Conservation (phyloP, 805 yeast genomes). For the Brettanomyces bruxellensis region DNA sequence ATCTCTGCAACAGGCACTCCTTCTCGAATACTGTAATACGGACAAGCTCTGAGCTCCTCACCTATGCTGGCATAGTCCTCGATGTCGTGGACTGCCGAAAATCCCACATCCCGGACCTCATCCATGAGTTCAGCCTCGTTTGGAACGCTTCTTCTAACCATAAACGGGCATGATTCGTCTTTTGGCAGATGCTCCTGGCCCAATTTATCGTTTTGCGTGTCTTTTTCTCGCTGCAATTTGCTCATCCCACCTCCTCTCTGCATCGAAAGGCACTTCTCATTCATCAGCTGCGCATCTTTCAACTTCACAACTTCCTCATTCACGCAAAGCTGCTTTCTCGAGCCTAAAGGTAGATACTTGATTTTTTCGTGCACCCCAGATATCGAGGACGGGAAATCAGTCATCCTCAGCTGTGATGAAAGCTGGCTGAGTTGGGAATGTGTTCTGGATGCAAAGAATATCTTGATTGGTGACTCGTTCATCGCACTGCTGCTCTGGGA, state of each 20-base stretch:
- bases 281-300: constrained; percentile 45
- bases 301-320: constrained; percentile 49
- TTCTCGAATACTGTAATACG: constrained; percentile 67
- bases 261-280: constrained; percentile 73
- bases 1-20: constrained; percentile 58
- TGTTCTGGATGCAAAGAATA: constrained; percentile 75
- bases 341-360: constrained; percentile 68
- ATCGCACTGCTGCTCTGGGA: constrained; percentile 5
- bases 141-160: constrained; percentile 26
- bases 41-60: constrained; percentile 49
- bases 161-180: constrained; percentile 30
- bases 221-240: too few relatives aligned
- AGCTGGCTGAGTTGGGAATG: constrained; percentile 85
- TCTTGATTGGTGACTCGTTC: constrained; percentile 33
- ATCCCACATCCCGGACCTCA: constrained; percentile 45
- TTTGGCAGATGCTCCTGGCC: constrained; percentile 1
- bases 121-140: constrained; percentile 24
- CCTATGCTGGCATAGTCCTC: constrained; percentile 71
- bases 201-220: too few relatives aligned
- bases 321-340: constrained; percentile 79
- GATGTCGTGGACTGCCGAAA: constrained; percentile 59
- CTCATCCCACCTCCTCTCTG: constrained; percentile 28
- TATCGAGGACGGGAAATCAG: constrained; percentile 57
- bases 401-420: constrained; percentile 56
- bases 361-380: constrained; percentile 37